These are phyloP conservation scores for Microdochium trichocladiopsis DNA, from an alignment of 2,329 filamentous ascomycete genomes.

Conservation along the genomic window DNA sequence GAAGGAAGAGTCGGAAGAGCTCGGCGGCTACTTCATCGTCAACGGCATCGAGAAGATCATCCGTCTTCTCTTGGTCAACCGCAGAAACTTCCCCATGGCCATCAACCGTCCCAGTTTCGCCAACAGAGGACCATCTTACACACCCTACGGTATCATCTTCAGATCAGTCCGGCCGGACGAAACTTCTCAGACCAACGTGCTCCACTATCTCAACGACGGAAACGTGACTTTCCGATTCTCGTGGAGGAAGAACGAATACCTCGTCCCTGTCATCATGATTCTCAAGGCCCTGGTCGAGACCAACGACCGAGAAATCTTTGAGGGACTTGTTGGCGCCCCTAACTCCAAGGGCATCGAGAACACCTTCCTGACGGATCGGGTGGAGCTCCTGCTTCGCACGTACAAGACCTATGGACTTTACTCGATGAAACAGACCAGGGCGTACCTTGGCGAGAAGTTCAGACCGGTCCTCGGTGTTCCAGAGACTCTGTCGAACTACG, in stretches of 20 bases:
- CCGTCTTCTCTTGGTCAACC: slow-evolving; percentile 81
- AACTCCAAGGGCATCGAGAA: slow-evolving; percentile 74
- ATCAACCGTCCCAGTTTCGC: slow-evolving; percentile 87
- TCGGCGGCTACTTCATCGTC: slow-evolving; percentile 95
- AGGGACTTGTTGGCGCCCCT: slow-evolving; percentile 76
- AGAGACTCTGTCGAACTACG: slow-evolving; percentile 77
- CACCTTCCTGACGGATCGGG: slow-evolving; percentile 90
- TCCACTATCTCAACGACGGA: slow-evolving; percentile 92
- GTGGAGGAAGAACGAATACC: slow-evolving; percentile 94
- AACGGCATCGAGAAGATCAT: slow-evolving; percentile 98
- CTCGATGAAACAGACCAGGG: slow-evolving; percentile 71
- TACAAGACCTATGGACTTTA: slow-evolving; percentile 89
- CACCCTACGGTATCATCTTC: slow-evolving; percentile 82
- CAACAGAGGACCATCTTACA: slow-evolving; percentile 81
- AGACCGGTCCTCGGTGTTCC: slow-evolving; percentile 78
- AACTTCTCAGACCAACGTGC: slow-evolving; percentile 92
- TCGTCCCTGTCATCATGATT: slow-evolving; percentile 96
- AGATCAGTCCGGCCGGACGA: slow-evolving; percentile 94
- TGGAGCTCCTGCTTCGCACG: slow-evolving; percentile 84
- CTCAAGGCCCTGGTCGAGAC: slow-evolving; percentile 92
- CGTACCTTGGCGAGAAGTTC: slow-evolving; percentile 88
- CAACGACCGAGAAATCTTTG: slow-evolving; percentile 93
- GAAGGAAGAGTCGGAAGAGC: slow-evolving; percentile 93
- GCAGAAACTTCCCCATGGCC: slow-evolving; percentile 91
- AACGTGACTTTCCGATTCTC: slow-evolving; percentile 97